Evolutionary conservation across 306 rosid species (phyloP), one percentile per base, ranked within the genome.

Genomic region (Cucumis melo): DNA sequence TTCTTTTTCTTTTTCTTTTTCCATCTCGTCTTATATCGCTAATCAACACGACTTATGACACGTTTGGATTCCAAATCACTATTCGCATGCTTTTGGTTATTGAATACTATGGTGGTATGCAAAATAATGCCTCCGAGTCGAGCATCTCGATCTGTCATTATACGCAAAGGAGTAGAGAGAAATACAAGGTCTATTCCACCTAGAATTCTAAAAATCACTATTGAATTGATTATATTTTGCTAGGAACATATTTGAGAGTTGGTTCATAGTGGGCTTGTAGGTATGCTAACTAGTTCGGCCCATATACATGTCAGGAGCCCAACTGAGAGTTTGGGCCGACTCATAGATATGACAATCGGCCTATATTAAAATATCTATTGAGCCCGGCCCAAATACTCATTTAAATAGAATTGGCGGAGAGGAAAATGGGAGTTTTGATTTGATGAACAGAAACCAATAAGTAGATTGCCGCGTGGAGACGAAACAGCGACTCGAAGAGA

Each of bases 401-500:
- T 29, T 72, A 16, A 27, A 72, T 50, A 29, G 58, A 34, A 48
- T 72, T 46, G 75, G 39, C 75, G 75, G 56, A 70, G 27, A 10
- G 53, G n/a, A 20, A 17, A 5, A 44, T 23, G 29, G 38, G 8
- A 14, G 56, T 68, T 27, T 44, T 41, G 39, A 44, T 54, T 19
- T 54, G 56, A 16, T 67, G 6, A 7, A 50, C 19, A 17, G 74
- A 23, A 41, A 4, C 56, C 74, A 68, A 46, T 14, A 27, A 68
- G 16, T 44, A 21, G 1, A 68, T 68, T 68, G 74, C 36, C 74
- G 74, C 74, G 74, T 68, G 56, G 19, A 23, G 74, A 21, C 20
- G 74, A 44, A 68, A 68, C 74, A 66, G 53, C 51, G 53, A 66
- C 73, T 15, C 1, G 39, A 24, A 70, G 75, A 67, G 75, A 64